Evolutionary conservation across 2,329 filamentous ascomycete species (phyloP).

Genomic region (Aspergillus sp.): DNA sequence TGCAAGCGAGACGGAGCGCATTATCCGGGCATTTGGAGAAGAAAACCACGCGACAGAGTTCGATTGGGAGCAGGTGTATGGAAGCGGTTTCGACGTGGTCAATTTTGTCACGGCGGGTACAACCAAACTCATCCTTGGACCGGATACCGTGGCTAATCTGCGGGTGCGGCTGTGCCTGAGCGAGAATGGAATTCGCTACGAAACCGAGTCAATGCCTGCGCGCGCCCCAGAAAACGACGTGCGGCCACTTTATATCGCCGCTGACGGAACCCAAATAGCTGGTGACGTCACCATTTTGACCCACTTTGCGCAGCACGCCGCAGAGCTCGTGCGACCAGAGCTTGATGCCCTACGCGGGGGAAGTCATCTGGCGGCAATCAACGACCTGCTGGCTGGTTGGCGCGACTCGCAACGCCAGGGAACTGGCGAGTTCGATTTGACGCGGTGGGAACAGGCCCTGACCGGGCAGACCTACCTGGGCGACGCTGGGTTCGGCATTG

Average conservation of each 20-base stretch:
- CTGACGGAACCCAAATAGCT: conserved; percentile 30
- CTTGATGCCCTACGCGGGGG: conserved; percentile 33
- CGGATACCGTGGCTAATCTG: conserved; percentile 39
- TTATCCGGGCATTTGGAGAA: conserved; percentile 77
- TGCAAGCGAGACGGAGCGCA: conserved; percentile 58
- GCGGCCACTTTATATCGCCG: conserved; percentile 31
- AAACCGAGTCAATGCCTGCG: conserved; percentile 14
- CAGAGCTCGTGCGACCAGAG: conserved; percentile 28
- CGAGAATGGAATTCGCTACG: conserved; percentile 44
- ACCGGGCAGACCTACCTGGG: conserved; percentile 38
- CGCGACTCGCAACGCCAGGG: conserved; percentile 23
- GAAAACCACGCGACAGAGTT: conserved; percentile 78
- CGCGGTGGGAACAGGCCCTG: conserved; percentile 37
- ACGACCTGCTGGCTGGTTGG: conserved; percentile 34
- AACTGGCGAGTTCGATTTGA: conserved; percentile 12
- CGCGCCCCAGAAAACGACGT: background rate
- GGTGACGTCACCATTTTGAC: conserved; percentile 38
- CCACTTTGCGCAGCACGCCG: conserved; percentile 29
- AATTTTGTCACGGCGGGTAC: conserved; percentile 48
- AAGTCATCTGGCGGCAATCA: conserved; percentile 30
- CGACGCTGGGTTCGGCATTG: conserved; percentile 40
- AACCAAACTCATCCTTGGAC: conserved; percentile 34
- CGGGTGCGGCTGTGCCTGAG: conserved; percentile 41
- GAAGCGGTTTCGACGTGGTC: conserved; percentile 76
- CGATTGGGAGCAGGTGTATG: conserved; percentile 74